Percentiles rank a stretch among this genome's conserved stretches.
Evolutionary conservation across 2,329 filamentous ascomycete species (phyloP).

Genomic region (Exophiala sideris): DNA sequence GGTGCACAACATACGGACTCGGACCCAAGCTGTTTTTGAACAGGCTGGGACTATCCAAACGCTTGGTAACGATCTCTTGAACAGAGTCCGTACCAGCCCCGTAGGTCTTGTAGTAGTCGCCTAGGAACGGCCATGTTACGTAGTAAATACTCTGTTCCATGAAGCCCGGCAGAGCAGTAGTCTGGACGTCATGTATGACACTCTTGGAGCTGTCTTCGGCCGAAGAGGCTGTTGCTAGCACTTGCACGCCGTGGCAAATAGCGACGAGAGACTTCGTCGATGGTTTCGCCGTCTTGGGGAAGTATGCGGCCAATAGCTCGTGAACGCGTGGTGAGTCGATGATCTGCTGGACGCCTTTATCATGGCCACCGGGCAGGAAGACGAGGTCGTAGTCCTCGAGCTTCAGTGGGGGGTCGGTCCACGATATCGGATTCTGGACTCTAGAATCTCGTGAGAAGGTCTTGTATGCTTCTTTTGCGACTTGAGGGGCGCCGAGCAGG

Average conservation of each 20-base stretch:
- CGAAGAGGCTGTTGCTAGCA: slow-evolving; percentile 44
- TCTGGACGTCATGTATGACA: slow-evolving; percentile 47
- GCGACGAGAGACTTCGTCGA: slow-evolving; percentile 46
- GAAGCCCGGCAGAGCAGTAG: slow-evolving; percentile 48
- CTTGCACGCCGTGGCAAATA: slow-evolving; percentile 55
- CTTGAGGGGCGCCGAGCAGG: slow-evolving; percentile 41
- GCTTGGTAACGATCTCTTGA: slow-evolving; percentile 46
- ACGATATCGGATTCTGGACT: slow-evolving; percentile 45
- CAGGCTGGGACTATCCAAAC: slow-evolving; percentile 42
- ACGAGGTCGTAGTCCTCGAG: slow-evolving; percentile 49
- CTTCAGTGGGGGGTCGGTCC: slow-evolving; percentile 45
- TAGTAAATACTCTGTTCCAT: slow-evolving; percentile 52
- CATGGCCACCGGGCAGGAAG: slow-evolving; percentile 53
- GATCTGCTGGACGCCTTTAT: slow-evolving; percentile 51
- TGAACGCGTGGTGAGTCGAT: slow-evolving; percentile 50
- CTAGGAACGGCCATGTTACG: slow-evolving; percentile 48
- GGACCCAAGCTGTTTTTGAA: slow-evolving; percentile 45
- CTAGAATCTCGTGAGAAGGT: slow-evolving; percentile 42
- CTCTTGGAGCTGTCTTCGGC: slow-evolving; percentile 40
- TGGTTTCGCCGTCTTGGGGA: slow-evolving; percentile 47
- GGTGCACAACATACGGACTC: slow-evolving; percentile 35
- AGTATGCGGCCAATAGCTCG: slow-evolving; percentile 45
- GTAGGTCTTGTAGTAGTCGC: slow-evolving; percentile 58
- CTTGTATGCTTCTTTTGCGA: slow-evolving; percentile 39
- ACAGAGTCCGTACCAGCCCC: slow-evolving; percentile 51